These are phyloP conservation scores for Dryadomyces sulphureus DNA, from an alignment of 2,329 filamentous ascomycete genomes.

Conservation along the genomic window DNA sequence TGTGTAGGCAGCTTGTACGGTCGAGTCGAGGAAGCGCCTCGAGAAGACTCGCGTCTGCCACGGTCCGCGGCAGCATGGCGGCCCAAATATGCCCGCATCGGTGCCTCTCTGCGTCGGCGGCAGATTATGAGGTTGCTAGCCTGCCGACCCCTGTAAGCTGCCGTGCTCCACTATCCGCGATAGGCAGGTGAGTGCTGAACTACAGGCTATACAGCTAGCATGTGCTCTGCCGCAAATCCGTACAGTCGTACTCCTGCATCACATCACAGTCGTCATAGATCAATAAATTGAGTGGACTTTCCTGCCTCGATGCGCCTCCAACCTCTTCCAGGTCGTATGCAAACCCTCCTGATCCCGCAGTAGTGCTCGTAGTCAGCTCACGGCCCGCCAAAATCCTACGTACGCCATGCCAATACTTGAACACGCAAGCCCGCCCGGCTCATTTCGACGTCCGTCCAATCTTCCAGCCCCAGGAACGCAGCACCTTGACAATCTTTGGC, in stretches of 20 bases:
- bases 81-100: too few species aligned
- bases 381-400: too few species aligned
- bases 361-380: too few species aligned
- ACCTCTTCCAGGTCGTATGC: background rate
- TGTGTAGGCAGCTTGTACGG: too few species aligned
- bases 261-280: background rate
- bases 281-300: background rate
- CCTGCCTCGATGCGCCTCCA: background rate
- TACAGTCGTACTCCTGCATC: background rate
- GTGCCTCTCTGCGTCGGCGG: background rate
- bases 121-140: background rate
- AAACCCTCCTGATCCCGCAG: background rate
- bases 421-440: too few species aligned
- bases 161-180: background rate
- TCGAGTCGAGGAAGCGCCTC: too few species aligned
- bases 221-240: background rate
- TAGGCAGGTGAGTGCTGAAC: background rate
- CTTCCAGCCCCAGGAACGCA: constrained; percentile 85
- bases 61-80: too few species aligned
- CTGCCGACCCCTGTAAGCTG: background rate
- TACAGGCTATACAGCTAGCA: background rate
- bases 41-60: too few species aligned
- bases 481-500: constrained; percentile 82
- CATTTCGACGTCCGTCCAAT: constrained; percentile 51
- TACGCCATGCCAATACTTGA: too few species aligned